Base-by-base conservation (phyloP, 2,329 filamentous ascomycete genomes). In the Coleophoma cylindrospora region DNA sequence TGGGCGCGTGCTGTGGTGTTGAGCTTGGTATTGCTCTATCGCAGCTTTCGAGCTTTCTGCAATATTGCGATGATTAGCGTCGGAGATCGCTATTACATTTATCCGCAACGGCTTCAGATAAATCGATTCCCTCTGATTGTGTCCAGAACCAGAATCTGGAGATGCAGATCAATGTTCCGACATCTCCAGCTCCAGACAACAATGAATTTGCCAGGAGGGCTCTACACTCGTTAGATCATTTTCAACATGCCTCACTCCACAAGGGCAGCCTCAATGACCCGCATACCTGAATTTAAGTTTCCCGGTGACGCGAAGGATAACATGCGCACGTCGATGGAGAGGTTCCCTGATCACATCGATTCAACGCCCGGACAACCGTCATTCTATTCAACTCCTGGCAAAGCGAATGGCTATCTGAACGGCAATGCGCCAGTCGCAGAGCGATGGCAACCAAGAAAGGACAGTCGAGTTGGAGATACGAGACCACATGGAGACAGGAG, bases 381-480 rank as follows among this genome's bases (percentile, higher is more conserved):
- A 34, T 54, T 47, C 33, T 47, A 59, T 45, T 43, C 57, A 38
- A 43, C 54, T 48, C 52, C 59, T 13, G 57, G 34, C 21, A 43
- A 45, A 22, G n/a, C 50, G 27, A 63, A 62, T 53, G 57, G 56
- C 32, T 57, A 64, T 37, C 48, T 58, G 36, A 64, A 61, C 43
- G 62, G 61, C 40, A 48, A 56, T 17, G 50, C 58, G 34, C 58
- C 61, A 13, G 65, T 66, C 19, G 65, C 69, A 49, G 79, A 84
- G 55, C 73, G 76, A 58, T 89, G 85, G 85, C 77, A 81, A 49
- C 73, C 79, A 38, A 75, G 80, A 41, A 80, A 75, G 62, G 74
- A 80, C 54, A 73, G 70, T 55, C 72, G 48, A 19, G 37, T 58
- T 50, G 46, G 52, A 50, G 56, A 56, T 38, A 47, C 54, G 10